These are phyloP conservation scores for Pyrenula aspistea DNA, from an alignment of 495 filamentous ascomycete species.

Conservation along the genomic window DNA sequence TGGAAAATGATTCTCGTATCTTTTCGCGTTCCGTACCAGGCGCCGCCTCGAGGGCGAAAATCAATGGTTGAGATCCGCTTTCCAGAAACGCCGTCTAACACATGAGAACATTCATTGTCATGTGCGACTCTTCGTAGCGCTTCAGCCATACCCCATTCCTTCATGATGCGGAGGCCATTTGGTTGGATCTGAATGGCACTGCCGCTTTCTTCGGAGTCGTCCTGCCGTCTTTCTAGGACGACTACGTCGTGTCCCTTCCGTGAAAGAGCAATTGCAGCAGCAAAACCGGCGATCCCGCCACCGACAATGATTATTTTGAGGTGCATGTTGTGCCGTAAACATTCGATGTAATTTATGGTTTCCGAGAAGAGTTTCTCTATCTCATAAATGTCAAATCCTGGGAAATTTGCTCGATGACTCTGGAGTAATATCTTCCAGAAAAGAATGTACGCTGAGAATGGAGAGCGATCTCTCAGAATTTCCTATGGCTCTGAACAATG, in stretches of 20 bases:
- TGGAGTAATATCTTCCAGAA: too few species aligned
- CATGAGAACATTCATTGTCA: neutral
- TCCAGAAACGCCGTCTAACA: neutral
- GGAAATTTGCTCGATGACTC: too few species aligned
- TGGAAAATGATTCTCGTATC: neutral
- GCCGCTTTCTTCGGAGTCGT: conserved; percentile 7
- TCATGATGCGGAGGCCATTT: conserved; percentile 18
- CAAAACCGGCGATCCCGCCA: conserved; percentile 17
- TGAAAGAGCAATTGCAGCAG: conserved; percentile 14
- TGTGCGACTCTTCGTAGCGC: neutral
- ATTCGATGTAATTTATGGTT: too few species aligned
- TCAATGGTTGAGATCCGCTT: neutral
- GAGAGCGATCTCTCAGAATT: too few species aligned
- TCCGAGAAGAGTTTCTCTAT: too few species aligned
- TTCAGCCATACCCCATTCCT: neutral
- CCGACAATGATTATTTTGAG: conserved; percentile 14
- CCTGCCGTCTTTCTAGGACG: conserved; percentile 1
- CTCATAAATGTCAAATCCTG: too few species aligned
- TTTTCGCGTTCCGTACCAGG: neutral
- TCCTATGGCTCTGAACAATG: too few species aligned
- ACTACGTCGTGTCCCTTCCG: conserved; percentile 4
- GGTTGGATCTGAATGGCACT: conserved; percentile 47
- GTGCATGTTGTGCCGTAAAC: conserved; percentile 1
- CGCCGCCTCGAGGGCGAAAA: neutral
- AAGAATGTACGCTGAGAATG: too few species aligned